Evolutionary conservation across 306 rosid species (phyloP), one percentile per base, ranked within the genome.

Genomic region (Prunus davidiana): DNA sequence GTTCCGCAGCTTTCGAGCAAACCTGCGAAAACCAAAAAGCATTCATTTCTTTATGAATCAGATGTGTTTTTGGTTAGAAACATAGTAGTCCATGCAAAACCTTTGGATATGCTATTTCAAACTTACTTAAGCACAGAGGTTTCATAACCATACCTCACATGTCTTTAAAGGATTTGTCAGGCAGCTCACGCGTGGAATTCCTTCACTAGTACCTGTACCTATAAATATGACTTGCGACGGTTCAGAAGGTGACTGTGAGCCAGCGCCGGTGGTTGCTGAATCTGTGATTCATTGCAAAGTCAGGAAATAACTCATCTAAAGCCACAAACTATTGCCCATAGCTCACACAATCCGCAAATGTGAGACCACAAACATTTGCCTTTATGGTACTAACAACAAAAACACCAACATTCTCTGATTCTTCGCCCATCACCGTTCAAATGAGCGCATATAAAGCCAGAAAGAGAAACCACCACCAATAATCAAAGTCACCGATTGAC

Each of bases 121-220:
- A 57, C 49, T 38, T 67, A 52, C 46, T 20, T 67, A 45, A 67
- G 32, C 76, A 60, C n/a, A 56, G 20, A 75, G 62, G 60, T 58
- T 43, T 9, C 13, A 72, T 10, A 46, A 58, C 34, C 61, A 69
- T 84, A 94, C 97, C 91, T 50, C 87, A 64, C 98, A 95, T 79
- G 83, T 84, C 82, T 81, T 87, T 15, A 82, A 73, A 78, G 97
- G 93, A 88, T 92, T 78, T 47, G 98, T 90, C 72, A 92, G 82
- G 80, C 97, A 95, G 84, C 97, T 90, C 67, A 92, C 93, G 27
- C 97, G 82, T 0, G 98, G 98, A 88, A 95, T 79, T 22, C 98
- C 98, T 87, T 95, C 98, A 69, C 98, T 95, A 4, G 98, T 95
- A 75, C 98, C 98, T 4, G 97, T 90, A 32, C 98, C 98, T 55